Conservation (phyloP, 495 filamentous ascomycete genomes). For the Aspergillus sclerotiicarbonarius region DNA sequence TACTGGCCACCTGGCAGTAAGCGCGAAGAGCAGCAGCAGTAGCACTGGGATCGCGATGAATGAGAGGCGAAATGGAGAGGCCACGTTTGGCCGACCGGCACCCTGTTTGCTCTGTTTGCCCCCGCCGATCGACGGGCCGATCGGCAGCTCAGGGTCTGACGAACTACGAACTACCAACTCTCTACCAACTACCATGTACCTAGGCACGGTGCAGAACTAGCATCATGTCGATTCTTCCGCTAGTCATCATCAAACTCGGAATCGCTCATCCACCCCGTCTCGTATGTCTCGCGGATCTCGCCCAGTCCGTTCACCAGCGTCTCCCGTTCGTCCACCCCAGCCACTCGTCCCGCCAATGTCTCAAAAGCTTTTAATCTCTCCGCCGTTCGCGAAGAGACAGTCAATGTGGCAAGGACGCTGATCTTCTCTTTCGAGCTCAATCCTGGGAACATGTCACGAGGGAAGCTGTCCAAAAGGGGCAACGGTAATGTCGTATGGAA, state of each 20-base stretch:
- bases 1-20: constrained; percentile 44
- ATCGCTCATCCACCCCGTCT: constrained; percentile 85
- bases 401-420: constrained; percentile 63
- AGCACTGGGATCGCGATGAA: constrained; percentile 5
- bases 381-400: constrained; percentile 70
- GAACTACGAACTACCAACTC: neutral
- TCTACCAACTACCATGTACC: neutral
- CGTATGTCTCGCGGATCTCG: constrained; percentile 82
- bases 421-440: constrained; percentile 41
- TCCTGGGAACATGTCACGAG: constrained; percentile 59
- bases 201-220: neutral
- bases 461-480: constrained; percentile 79
- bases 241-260: constrained; percentile 78
- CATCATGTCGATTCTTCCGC: neutral
- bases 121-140: neutral
- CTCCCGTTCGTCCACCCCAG: constrained; percentile 78
- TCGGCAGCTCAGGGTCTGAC: neutral
- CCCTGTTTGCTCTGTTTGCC: constrained; percentile 22
- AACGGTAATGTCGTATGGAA: constrained; percentile 61
- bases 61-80: constrained; percentile 20
- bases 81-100: constrained; percentile 20
- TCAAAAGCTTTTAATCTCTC: constrained; percentile 66
- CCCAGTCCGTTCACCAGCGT: constrained; percentile 76
- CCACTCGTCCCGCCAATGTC: constrained; percentile 52
- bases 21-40: constrained; percentile 16